Conservation (phyloP, 192 early-diverging fungal species). For the Coemansia sp. region DNA sequence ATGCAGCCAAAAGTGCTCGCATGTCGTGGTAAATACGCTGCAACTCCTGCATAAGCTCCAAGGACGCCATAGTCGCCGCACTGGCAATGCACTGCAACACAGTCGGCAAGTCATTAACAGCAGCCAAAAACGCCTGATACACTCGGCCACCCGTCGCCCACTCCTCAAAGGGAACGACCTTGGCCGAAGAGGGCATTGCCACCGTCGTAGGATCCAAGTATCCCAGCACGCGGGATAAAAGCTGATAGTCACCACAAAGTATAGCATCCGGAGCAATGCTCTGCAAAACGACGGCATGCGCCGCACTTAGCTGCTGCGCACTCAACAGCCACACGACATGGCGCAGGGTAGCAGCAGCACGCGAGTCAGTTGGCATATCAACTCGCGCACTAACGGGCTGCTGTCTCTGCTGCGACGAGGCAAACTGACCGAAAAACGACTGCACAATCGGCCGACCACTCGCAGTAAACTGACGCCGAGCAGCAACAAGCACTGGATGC, state of each 20-base stretch:
- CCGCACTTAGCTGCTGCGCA: constrained; percentile 46
- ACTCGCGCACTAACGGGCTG: not conserved
- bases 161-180: constrained; percentile 8
- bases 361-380: not conserved
- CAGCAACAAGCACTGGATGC: not conserved
- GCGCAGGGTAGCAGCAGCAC: constrained; percentile 23
- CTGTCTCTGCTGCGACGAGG: not conserved
- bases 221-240: constrained; percentile 36
- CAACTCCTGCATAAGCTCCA: constrained; percentile 14
- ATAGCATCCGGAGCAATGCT: constrained; percentile 58
- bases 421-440: not conserved
- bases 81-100: constrained; percentile 25
- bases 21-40: constrained; percentile 30
- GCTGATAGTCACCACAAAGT: constrained; percentile 50
- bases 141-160: constrained; percentile 42
- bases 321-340: constrained; percentile 45
- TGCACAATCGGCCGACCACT: constrained; percentile 8
- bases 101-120: constrained; percentile 21
- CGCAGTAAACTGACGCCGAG: constrained; percentile 2
- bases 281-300: constrained; percentile 55
- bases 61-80: not conserved
- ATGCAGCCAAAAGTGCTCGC: constrained; percentile 19
- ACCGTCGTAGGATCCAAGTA: constrained; percentile 24
- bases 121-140: constrained; percentile 31
- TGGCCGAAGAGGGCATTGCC: not conserved